Evolutionary conservation across 352 stramenopile genomes (phyloP).

Genomic region (Globisporangium cylindrosporum): DNA sequence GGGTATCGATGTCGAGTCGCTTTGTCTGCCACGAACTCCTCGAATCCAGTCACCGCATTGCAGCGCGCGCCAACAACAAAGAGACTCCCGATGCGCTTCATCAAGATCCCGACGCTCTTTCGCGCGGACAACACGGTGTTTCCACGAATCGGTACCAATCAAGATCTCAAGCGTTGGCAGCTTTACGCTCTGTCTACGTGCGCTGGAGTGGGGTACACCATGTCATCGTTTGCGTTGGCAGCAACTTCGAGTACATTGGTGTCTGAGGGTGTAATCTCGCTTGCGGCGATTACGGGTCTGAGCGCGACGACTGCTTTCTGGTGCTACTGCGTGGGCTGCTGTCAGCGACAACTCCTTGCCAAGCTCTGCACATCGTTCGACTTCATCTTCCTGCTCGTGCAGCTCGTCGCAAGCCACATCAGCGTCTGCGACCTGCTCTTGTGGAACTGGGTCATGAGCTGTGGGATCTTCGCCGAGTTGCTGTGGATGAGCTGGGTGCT

Average conservation of each 20-base stretch:
- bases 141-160: neutral
- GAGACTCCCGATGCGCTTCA: constrained; percentile 2
- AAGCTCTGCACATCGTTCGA: constrained; percentile 21
- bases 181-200: neutral
- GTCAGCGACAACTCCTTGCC: neutral
- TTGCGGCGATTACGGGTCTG: neutral
- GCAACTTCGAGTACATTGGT: neutral
- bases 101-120: neutral
- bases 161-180: neutral
- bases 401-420: constrained; percentile 1
- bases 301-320: neutral
- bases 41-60: neutral
- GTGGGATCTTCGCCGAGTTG: neutral
- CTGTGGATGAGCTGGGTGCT: constrained; percentile 10
- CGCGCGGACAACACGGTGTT: neutral
- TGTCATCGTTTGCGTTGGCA: neutral
- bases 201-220: neutral
- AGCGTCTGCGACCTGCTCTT: neutral
- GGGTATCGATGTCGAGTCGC: constrained; percentile 4
- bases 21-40: too few relatives aligned
- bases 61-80: neutral
- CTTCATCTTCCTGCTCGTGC: constrained; percentile 11
- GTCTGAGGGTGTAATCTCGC: neutral
- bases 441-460: neutral
- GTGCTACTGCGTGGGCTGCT: neutral